A percentile compares a stretch with the other conserved stretches of the same genome.
These are phyloP conservation scores for Hypholoma fasciculare DNA, from an alignment of 768 basidiomycete genomes.

Conservation along the genomic window DNA sequence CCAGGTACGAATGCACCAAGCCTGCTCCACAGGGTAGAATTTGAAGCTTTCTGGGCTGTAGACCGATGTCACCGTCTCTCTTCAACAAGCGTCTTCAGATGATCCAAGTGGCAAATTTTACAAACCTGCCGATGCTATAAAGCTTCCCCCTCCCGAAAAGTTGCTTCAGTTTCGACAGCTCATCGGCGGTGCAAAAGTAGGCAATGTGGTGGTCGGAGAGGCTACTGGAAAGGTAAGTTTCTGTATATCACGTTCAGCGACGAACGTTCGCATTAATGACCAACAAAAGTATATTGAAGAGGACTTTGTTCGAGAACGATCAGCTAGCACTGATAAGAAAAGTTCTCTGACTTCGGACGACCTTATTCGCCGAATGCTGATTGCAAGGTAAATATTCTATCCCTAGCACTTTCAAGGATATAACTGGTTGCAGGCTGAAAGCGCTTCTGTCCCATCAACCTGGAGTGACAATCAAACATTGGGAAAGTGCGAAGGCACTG, in stretches of 20 bases:
- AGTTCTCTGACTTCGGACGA: slow-evolving; percentile 54
- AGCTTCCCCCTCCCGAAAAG: slow-evolving; percentile 44
- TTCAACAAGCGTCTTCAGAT: slow-evolving; percentile 29
- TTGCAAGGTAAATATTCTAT: slow-evolving; percentile 57
- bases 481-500: slow-evolving; percentile 65
- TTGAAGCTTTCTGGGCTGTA: slow-evolving; percentile 23
- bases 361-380: slow-evolving; percentile 64
- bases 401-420: slow-evolving; percentile 5
- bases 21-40: background rate
- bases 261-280: background rate
- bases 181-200: slow-evolving; percentile 60
- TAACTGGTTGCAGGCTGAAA: slow-evolving; percentile 45
- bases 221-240: slow-evolving; percentile 57
- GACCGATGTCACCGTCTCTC: slow-evolving; percentile 59
- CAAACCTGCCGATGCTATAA: slow-evolving; percentile 42
- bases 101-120: slow-evolving; percentile 40
- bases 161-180: slow-evolving; percentile 59
- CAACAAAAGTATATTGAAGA: slow-evolving; percentile 66
- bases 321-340: slow-evolving; percentile 29
- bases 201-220: slow-evolving; percentile 53
- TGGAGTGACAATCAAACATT: slow-evolving; percentile 56
- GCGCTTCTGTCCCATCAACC: slow-evolving; percentile 59
- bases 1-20: slow-evolving; percentile 41
- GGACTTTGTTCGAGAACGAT: slow-evolving; percentile 60
- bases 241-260: background rate